Base-by-base conservation (phyloP, 1,139 yeast genomes). In the Lodderomyces theae region DNA sequence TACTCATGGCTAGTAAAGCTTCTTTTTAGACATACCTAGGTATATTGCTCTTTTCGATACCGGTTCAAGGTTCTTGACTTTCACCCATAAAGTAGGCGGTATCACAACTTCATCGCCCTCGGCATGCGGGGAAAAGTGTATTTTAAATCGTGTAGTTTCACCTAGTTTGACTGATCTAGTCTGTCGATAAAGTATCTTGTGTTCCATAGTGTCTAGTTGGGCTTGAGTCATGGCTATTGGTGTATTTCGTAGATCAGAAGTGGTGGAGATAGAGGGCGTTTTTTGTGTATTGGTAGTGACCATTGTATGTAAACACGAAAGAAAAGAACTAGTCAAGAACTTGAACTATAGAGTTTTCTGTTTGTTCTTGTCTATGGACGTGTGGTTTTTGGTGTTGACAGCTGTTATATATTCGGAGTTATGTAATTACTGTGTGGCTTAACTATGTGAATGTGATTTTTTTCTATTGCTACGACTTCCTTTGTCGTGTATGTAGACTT, bases 31-130 rank as follows among this genome's bases (percentile, higher is more conserved):
- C 45, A 37, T 42, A 42, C 45, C 45, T 24, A 92, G 64, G 56
- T 84, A 87, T 0, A 96, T 96, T 0, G 97, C 96, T 36, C 97
- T 63, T 51, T 86, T 64, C 0, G 96, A 80, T 9, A 86, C 60
- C 42, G 81, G 79, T 53, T 88, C 96, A 5, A 69, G 70, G 59
- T 92, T 92, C 51, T 79, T 80, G 30, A 92, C 75, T 49, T 79
- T 80, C 12, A 90, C 66, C 79, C 82, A 85, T 12, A 72, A 51
- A 35, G 53, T 61, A 3, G 62, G 51, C 3, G 70, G 63, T 13
- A 53, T 44, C 17, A 47, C 45, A 10, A 50, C 43, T 22, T 53
- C 53, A 17, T 51, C 50, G 13, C 51, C 53, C n/a, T 52, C 42
- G 3, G 46, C 42, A 29, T 51, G 53, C 2, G 74, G 74, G 5